These are phyloP conservation scores for Pichia deserticola DNA, from an alignment of 805 yeast genomes.

Conservation along the genomic window DNA sequence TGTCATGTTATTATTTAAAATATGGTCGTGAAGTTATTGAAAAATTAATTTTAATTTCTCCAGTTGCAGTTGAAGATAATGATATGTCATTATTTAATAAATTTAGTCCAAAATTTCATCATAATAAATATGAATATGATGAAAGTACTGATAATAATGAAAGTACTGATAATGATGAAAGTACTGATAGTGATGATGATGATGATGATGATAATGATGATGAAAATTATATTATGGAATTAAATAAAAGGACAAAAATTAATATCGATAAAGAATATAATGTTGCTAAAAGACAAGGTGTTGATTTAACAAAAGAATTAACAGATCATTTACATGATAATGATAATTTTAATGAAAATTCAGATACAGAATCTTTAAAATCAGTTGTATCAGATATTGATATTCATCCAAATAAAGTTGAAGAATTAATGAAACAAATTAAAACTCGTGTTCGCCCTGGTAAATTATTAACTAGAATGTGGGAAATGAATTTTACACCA, in stretches of 20 bases:
- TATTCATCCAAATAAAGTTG: conserved; percentile 1
- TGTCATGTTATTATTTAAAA: conserved; percentile 55
- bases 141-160: not conserved
- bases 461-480: conserved; percentile 33
- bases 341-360: conserved; percentile 2
- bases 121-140: not conserved
- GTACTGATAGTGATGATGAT: not conserved
- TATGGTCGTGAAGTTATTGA: conserved; percentile 43
- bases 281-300: conserved; percentile 20
- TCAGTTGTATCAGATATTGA: conserved; percentile 8
- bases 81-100: conserved; percentile 35
- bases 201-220: not conserved
- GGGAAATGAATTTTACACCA: conserved; percentile 52
- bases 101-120: not conserved
- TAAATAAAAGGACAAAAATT: not conserved
- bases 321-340: conserved; percentile 15
- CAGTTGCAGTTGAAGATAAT: conserved; percentile 70
- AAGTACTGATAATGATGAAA: not conserved
- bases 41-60: conserved; percentile 59
- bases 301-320: conserved; percentile 28
- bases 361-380: conserved; percentile 2
- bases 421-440: conserved; percentile 20
- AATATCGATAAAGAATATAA: conserved; percentile 8
- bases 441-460: conserved; percentile 27
- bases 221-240: not conserved